Base-by-base conservation (phyloP, 106 monocot genomes). In the Acorus calamus region DNA sequence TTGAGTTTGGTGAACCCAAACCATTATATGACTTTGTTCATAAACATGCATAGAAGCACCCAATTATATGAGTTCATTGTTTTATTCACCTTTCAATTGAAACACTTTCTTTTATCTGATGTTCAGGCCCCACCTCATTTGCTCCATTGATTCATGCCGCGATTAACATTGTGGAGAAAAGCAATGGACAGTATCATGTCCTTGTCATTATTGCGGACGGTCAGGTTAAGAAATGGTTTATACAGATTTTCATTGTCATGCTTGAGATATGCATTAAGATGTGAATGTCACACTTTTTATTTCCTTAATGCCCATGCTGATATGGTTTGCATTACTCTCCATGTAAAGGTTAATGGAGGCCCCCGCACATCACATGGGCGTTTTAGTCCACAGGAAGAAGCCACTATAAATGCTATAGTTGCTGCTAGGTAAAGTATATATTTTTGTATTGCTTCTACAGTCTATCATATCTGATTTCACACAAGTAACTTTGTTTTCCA, bases 181-280 rank as follows among this genome's bases (percentile, higher is more conserved):
- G 74, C 73, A 84, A 82, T 55, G 80, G 82, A 74, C 96, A 91
- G 61, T 96, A 91, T 69, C 96, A 96, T 79, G 96, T 87, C 8
- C 96, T 96, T 60, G 87, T 96, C 42, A 77, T 96, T 66, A 83
- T 96, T 73, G 96, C 91, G 56, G 96, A 96, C 69, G 96, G 91
- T 11, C 91, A 96, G 87, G 94, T 96, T 69, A 58, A 60, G 42
- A 56, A 49, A 64, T 59, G 3, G 10, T 44, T 42, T 59, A 44
- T 42, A 3, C 4, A 59, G 14, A 28, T 28, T 28, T 28, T 28
- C 28, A 28, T 28, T 28, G 28, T 28, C 28, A 28, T 28, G 28
- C 28, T 28, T 28, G 28, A 28, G 28, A 28, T 28, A 11, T 3
- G 28, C 59, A 1, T 70, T 54, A 47, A 49, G 14, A 49, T 56